A percentile compares a stretch with the other conserved stretches of the same genome.
Conservation (phyloP, 257 asterid species). For the Solanum gandarillasii region DNA sequence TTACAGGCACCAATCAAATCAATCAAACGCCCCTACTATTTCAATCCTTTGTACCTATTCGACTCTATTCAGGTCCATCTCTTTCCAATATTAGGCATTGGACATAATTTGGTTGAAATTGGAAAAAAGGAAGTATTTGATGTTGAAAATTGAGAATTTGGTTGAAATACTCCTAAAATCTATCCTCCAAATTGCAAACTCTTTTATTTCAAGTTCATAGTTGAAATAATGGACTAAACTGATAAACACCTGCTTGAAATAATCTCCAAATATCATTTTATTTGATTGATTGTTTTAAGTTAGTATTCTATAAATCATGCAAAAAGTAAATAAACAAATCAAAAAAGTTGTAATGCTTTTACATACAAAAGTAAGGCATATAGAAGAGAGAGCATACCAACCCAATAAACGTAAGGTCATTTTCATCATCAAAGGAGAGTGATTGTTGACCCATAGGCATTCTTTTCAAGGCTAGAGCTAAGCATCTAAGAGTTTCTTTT, state of each 20-base stretch:
- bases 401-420: constrained; percentile 97
- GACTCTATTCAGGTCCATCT: background rate
- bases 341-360: constrained; percentile 1
- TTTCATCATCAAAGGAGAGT: constrained; percentile 79
- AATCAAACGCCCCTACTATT: background rate
- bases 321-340: constrained; percentile 5
- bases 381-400: constrained; percentile 90
- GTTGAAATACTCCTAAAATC: background rate
- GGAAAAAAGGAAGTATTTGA: background rate
- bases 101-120: background rate
- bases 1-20: background rate
- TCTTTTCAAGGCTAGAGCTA: constrained; percentile 89
- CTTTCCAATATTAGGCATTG: background rate
- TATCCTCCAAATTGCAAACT: background rate
- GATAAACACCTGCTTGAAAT: background rate
- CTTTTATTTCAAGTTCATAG: background rate
- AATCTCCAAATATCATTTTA: background rate
- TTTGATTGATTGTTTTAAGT: background rate
- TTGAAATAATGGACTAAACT: background rate
- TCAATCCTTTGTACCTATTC: background rate
- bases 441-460: constrained; percentile 84
- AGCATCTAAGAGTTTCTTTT: constrained; percentile 87
- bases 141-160: background rate
- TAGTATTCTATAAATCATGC: background rate
- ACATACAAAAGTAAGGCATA: constrained; percentile 4